Base-by-base conservation (phyloP, 768 basidiomycete species). In the Mycena epipterygia region DNA sequence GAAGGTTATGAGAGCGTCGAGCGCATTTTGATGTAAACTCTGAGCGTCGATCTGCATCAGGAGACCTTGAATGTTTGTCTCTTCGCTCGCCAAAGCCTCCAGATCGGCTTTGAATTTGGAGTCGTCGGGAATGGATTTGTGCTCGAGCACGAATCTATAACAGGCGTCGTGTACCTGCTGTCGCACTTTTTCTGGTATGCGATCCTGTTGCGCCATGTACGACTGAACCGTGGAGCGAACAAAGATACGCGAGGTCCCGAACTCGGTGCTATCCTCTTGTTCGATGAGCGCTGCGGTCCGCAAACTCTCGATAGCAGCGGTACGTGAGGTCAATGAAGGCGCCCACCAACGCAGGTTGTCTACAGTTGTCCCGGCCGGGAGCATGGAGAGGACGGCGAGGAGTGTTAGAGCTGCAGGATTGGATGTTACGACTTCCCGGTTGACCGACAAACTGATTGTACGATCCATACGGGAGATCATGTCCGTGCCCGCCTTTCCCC, bases 341-440 rank as follows among this genome's bases (percentile, higher is more conserved):
- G 70, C 70, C 74, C 67, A 72, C 55, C 60, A 35, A 2, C 2
- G n/a, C 16, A 79, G 55, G 41, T 72, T 58, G 5, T 69, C n/a
- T 2, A 62, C 51, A 29, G 59, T 64, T 13, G 75, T 73, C 2
- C 80, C 78, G 16, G 64, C 74, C 0, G 80, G 80, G 13, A 81
- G 73, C 53, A 78, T 55, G 12, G 78, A 74, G 21, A 81, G 66
- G 29, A 71, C 51, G 23, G 63, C 52, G 16, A 64, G 53, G 13
- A 64, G 63, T 8, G 7, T 56, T 4, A 35, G 4, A 0, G 64
- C 64, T 8, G 37, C 42, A 8, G 55, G 17, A 32, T 66, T 56
- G 3, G 30, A 25, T 29, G n/a, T 65, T 16, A 49, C 23, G 37
- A 57, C 17, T 7, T 19, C 55, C 29, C 55, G 64, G 5, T 41